Evolutionary conservation across 2,329 filamentous ascomycete species (phyloP), one percentile per base, ranked within the genome.

Genomic region (Grosmannia serpens): DNA sequence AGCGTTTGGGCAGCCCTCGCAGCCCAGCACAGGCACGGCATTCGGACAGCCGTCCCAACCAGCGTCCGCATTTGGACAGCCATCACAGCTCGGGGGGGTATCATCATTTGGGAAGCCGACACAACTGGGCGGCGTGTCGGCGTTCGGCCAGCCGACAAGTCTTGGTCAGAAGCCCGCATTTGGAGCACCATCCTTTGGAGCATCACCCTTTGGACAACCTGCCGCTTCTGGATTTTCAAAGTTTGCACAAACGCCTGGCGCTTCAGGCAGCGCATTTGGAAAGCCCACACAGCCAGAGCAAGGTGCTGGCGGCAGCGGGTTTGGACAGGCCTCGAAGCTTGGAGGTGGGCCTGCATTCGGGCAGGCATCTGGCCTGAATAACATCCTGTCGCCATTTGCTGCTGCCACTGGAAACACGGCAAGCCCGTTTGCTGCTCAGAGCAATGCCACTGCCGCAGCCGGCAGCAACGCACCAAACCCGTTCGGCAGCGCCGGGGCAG

Each of bases 21-120:
- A 62, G 8, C 58, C 70, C 5, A 17, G 8, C 26, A 10, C 8
- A 11, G 20, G 11, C 20, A 4, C 27, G 1, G 64, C 72, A 0
- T 78, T 78, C 63, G 75, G 75, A 1, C 70, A 73, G 56, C 67
- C 70, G 1, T 66, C 67, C 49, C 26, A 58, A 50, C 17, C 66
- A 64, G 47, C 64, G 6, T 46, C 66, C 2, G 59, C 65, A 1
- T 71, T 71, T 56, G 69, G 70, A 0, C 68, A 71, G 57, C 67
- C 70, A 1, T 66, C 67, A 46, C 29, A 59, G 46, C 55, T 26
- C 5, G 64, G 22, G 53, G 61, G 9, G 15, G 26, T n/a, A 65
- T 10, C 47, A 15, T 66, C 69, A 0, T 76, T 77, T 57, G 73
- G 73, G 6, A 70, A 74, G 58, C 58, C 68, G 15, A 66, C 73